Conservation (phyloP, 148 eudicot genomes). For the Silene latifolia region DNA sequence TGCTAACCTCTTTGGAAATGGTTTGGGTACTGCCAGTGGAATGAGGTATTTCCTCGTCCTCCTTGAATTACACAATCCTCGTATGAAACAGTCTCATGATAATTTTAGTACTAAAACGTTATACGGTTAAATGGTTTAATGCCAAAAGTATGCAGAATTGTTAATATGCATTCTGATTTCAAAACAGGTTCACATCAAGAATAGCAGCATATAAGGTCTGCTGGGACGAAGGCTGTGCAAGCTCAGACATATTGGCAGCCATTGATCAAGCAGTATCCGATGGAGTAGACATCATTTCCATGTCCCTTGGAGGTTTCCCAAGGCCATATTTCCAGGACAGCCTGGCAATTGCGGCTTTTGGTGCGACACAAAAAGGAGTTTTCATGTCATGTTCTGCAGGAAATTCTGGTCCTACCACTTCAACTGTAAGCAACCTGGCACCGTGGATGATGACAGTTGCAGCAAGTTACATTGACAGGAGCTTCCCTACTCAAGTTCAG, state of each 20-base stretch:
- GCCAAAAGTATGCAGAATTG: no score
- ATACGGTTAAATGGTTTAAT: no score
- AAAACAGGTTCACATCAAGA: slow-evolving; percentile 40
- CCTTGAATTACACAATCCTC: no score
- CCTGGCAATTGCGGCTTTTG: slow-evolving; percentile 49
- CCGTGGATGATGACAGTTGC: slow-evolving; percentile 71
- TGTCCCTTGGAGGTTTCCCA: slow-evolving; percentile 50
- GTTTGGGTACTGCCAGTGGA: slow-evolving; percentile 54
- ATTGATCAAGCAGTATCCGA: slow-evolving; percentile 52
- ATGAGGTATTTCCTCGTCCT: slow-evolving; percentile 32
- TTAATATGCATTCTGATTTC: not conserved
- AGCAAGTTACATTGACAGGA: slow-evolving; percentile 54
- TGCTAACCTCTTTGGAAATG: slow-evolving; percentile 52
- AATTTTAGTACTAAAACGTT: not conserved
- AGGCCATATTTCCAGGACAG: slow-evolving; percentile 47
- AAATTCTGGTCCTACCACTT: slow-evolving; percentile 49
- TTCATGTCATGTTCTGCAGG: slow-evolving; percentile 62
- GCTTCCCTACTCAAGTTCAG: slow-evolving; percentile 37
- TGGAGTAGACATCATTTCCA: slow-evolving; percentile 57
- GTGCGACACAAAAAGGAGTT: slow-evolving; percentile 48
- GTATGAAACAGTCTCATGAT: no score
- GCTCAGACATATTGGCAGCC: slow-evolving; percentile 56
- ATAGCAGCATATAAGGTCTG: slow-evolving; percentile 69
- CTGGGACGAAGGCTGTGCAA: slow-evolving; percentile 42
- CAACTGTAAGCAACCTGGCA: slow-evolving; percentile 54